These are phyloP conservation scores for Epichloe scottii DNA, from an alignment of 2,329 filamentous ascomycete species.

Conservation along the genomic window DNA sequence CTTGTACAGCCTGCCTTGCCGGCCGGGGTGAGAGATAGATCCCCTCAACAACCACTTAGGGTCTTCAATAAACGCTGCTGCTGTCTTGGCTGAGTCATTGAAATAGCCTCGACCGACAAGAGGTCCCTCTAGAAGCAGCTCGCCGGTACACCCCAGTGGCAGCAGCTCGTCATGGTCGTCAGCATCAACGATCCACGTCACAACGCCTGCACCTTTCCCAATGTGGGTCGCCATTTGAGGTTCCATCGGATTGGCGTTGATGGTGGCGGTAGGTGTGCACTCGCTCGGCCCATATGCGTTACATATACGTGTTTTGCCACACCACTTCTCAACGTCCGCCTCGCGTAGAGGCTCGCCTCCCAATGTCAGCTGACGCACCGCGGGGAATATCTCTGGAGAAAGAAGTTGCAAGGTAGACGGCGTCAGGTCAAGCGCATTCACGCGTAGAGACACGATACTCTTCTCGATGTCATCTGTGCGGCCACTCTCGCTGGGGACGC, in stretches of 20 bases:
- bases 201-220: constrained; percentile 4
- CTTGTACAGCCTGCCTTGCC: constrained; percentile 9
- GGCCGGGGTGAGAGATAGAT: not conserved
- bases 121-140: constrained; percentile 29
- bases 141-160: constrained; percentile 15
- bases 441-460: not conserved
- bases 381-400: not conserved
- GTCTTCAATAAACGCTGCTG: constrained; percentile 15
- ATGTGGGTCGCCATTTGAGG: not conserved
- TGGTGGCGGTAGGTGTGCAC: not conserved
- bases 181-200: constrained; percentile 14
- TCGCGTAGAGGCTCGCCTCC: not conserved
- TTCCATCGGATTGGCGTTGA: not conserved
- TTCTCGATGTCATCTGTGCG: not conserved
- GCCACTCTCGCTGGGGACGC: not conserved
- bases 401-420: not conserved
- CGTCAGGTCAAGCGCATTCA: not conserved
- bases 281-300: not conserved
- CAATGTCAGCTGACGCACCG: not conserved
- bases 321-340: not conserved
- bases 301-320: not conserved
- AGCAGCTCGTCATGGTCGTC: constrained; percentile 8
- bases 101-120: constrained; percentile 38
- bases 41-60: constrained; percentile 10
- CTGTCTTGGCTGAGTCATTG: constrained; percentile 22